Percentiles rank a stretch among this genome's conserved stretches.
Evolutionary conservation across 257 asterid genomes (phyloP).

Genomic region (Oldenlandia corymbosa): DNA sequence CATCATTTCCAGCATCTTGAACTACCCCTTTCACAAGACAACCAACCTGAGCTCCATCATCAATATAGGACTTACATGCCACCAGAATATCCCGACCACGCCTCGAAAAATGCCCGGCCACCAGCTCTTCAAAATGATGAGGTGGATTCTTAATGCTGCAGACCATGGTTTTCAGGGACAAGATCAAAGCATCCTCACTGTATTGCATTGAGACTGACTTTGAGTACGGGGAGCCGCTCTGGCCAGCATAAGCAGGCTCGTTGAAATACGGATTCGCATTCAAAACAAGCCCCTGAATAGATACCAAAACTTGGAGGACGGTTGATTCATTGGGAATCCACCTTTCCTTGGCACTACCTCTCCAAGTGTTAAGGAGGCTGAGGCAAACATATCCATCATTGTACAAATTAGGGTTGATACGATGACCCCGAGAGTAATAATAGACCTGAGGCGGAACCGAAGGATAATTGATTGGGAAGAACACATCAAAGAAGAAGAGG

Average conservation of each 20-base stretch:
- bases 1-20: conserved; percentile 67
- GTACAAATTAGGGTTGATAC: conserved; percentile 33
- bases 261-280: conserved; percentile 37
- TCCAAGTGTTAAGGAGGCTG: conserved; percentile 38
- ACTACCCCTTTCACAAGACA: conserved; percentile 74
- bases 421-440: conserved; percentile 30
- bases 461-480: conserved; percentile 29
- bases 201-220: conserved; percentile 48
- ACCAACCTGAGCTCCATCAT: conserved; percentile 93
- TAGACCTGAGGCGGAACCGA: conserved; percentile 26
- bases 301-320: too few relatives aligned
- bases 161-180: conserved; percentile 77
- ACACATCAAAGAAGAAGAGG: too few relatives aligned
- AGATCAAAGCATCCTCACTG: conserved; percentile 58
- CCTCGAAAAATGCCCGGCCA: conserved; percentile 58
- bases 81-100: conserved; percentile 53
- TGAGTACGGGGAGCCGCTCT: conserved; percentile 40
- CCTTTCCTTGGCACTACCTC: conserved; percentile 19
- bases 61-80: conserved; percentile 70
- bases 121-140: conserved; percentile 83
- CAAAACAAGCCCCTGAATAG: conserved; percentile 32
- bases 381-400: conserved; percentile 31
- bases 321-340: conserved; percentile 31
- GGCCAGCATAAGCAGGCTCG: conserved; percentile 75
- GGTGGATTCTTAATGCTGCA: conserved; percentile 77